A percentile compares a stretch with the other conserved stretches of the same genome.
These are phyloP conservation scores for Colletotrichum neosansevieriae DNA, from an alignment of 2,329 filamentous ascomycete species.

Conservation along the genomic window DNA sequence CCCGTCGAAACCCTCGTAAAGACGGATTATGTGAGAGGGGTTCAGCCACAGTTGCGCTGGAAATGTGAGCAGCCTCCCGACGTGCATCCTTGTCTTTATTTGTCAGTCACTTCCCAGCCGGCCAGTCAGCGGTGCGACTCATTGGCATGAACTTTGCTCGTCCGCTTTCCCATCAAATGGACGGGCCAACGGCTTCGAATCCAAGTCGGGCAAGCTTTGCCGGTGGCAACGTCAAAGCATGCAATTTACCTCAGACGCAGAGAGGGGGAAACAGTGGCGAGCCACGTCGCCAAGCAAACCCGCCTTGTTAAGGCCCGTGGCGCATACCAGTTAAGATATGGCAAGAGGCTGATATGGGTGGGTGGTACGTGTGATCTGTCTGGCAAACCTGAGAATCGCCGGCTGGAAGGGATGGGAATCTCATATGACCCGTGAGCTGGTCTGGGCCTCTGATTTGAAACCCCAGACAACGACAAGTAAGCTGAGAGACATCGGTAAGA, in stretches of 20 bases:
- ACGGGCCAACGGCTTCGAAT: neutral
- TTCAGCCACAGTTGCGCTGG: constrained; percentile 14
- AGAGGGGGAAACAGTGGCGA: neutral
- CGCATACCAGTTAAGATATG: neutral
- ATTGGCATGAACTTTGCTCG: neutral
- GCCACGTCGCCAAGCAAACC: neutral
- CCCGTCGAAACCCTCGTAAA: neutral
- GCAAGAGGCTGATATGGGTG: neutral
- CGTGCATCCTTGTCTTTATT: neutral
- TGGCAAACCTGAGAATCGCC: neutral
- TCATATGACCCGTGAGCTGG: neutral
- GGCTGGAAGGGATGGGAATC: neutral
- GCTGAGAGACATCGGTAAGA: neutral
- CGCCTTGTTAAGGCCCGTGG: neutral
- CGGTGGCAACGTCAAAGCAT: neutral
- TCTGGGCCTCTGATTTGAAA: neutral
- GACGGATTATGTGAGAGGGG: constrained; percentile 8
- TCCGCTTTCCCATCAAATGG: neutral
- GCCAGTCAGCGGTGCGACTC: neutral
- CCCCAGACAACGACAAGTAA: neutral
- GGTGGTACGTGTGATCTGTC: constrained; percentile 11
- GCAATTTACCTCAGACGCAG: constrained; percentile 19
- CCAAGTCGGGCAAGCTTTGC: neutral
- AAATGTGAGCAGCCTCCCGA: constrained; percentile 12
- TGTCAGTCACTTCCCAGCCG: neutral